phyloP scores from a whole-genome alignment of 2,329 filamentous ascomycete species.

The Cladosporium sp. region DNA sequence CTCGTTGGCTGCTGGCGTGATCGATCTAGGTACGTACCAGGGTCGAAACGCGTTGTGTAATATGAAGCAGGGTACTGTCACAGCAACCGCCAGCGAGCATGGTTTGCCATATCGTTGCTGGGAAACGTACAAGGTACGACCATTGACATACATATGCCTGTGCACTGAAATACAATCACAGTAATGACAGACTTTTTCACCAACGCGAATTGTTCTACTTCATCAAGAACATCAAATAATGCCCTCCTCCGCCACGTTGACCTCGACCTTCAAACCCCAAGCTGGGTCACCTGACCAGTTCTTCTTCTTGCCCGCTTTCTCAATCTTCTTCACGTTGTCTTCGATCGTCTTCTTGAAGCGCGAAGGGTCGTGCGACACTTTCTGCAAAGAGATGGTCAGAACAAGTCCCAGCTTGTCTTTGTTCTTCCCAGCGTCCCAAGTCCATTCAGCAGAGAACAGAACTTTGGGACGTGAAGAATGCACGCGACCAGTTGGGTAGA shows the following conservation, averaged over 20 bases:
- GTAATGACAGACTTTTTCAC: background rate
- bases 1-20: background rate
- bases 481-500: conserved; percentile 62
- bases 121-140: background rate
- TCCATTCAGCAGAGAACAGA: conserved; percentile 17
- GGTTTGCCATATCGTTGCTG: background rate
- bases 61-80: background rate
- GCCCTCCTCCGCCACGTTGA: conserved; percentile 26
- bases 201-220: background rate
- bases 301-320: conserved; percentile 62
- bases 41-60: background rate
- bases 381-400: conserved; percentile 46
- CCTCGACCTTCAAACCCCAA: conserved; percentile 44
- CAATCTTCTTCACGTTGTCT: conserved; percentile 45
- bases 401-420: conserved; percentile 43
- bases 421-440: conserved; percentile 20
- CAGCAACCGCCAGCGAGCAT: conserved; percentile 8
- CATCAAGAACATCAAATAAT: conserved; percentile 8
- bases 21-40: background rate
- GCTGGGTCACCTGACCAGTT: conserved; percentile 49
- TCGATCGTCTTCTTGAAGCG: conserved; percentile 46
- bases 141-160: background rate
- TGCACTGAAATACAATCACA: background rate
- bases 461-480: conserved; percentile 19
- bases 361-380: conserved; percentile 42